Conservation (phyloP, 148 eudicot species). For the Cornus florida region DNA sequence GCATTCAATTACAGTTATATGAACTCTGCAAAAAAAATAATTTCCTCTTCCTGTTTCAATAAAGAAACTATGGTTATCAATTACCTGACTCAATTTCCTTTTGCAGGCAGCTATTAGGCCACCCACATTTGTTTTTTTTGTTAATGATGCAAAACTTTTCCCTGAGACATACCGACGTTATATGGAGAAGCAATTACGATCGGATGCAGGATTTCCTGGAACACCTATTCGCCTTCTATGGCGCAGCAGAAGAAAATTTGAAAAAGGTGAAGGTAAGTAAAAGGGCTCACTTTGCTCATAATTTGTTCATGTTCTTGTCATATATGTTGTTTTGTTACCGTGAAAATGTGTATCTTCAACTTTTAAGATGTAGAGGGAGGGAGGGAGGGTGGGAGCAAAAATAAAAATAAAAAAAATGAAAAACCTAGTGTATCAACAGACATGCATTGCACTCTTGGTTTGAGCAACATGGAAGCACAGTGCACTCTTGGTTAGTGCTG, state of each 20-base stretch:
- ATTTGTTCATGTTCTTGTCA: background rate
- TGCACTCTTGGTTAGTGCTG: too few relatives aligned
- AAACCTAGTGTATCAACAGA: too few relatives aligned
- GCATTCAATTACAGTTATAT: too few relatives aligned
- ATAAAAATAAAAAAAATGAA: too few relatives aligned
- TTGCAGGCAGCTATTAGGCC: constrained; percentile 96
- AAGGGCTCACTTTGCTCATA: background rate
- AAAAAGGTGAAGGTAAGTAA: constrained; percentile 51
- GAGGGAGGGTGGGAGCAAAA: background rate
- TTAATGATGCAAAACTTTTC: constrained; percentile 92
- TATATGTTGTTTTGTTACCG: background rate
- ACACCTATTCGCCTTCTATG: constrained; percentile 96
- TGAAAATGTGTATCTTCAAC: background rate
- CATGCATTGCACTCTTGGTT: too few relatives aligned
- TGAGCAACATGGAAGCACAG: too few relatives aligned
- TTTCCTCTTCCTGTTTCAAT: background rate
- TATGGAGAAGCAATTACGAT: constrained; percentile 96
- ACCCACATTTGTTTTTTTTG: constrained; percentile 97
- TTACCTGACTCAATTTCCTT: constrained; percentile 7
- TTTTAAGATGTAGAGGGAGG: background rate
- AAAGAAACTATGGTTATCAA: background rate
- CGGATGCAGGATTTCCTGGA: constrained; percentile 87
- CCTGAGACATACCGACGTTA: constrained; percentile 89
- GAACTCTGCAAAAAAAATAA: background rate
- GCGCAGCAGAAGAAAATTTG: constrained; percentile 85